Evolutionary conservation across 2,329 filamentous ascomycete species (phyloP).

Genomic region (Colletotrichum noveboracense): DNA sequence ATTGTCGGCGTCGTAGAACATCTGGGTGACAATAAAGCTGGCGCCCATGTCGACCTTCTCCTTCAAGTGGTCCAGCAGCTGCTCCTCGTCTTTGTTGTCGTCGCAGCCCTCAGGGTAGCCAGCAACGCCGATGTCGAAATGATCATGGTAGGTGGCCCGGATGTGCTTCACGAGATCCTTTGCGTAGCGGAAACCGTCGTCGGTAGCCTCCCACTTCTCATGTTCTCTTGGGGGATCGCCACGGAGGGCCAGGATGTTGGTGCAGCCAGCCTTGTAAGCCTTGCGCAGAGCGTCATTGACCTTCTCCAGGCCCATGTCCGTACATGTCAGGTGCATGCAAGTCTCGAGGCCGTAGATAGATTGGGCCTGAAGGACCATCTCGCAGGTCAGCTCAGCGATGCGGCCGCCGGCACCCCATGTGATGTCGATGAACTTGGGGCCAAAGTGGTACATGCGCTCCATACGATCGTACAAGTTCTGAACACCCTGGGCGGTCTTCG

Average conservation of each 20-base stretch:
- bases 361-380: conserved; percentile 97
- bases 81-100: conserved; percentile 86
- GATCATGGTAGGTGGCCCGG: conserved; percentile 67
- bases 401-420: conserved; percentile 97
- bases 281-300: conserved; percentile 87
- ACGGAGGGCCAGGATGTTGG: conserved; percentile 92
- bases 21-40: conserved; percentile 95
- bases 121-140: conserved; percentile 97
- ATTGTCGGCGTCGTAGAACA: conserved; percentile 98
- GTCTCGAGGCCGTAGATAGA: conserved; percentile 95
- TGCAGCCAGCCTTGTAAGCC: conserved; percentile 94
- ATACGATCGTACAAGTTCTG: conserved; percentile 99
- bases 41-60: conserved; percentile 96
- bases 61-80: conserved; percentile 85
- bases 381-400: conserved; percentile 89
- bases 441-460: conserved; percentile 97
- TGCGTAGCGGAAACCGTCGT: conserved; percentile 89
- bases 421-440: conserved; percentile 95
- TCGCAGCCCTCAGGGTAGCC: conserved; percentile 96
- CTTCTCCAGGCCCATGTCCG: conserved; percentile 93
- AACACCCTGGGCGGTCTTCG: conserved; percentile 95
- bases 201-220: conserved; percentile 89
- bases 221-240: conserved; percentile 94
- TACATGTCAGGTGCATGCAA: conserved; percentile 99
- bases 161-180: conserved; percentile 90